Evolutionary conservation across 148 eudicot genomes (phyloP).

Genomic region (Persicaria tinctoria): DNA sequence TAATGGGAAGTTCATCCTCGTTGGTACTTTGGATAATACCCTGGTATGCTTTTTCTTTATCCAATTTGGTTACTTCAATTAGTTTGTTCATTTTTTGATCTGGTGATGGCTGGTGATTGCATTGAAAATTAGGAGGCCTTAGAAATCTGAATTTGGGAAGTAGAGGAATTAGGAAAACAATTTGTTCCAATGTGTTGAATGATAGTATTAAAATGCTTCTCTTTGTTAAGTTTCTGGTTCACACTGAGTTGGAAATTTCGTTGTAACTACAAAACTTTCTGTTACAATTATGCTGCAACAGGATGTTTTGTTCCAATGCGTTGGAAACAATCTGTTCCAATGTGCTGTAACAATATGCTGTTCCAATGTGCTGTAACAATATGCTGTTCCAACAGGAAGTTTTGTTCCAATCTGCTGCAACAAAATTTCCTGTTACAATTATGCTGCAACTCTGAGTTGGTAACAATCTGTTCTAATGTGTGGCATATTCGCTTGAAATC

Average conservation of each 20-base stretch:
- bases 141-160: neutral
- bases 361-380: no score
- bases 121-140: neutral
- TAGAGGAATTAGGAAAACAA: neutral
- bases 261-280: neutral
- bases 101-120: neutral
- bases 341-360: no score
- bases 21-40: conserved; percentile 85
- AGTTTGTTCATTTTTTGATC: neutral
- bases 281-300: neutral
- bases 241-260: neutral
- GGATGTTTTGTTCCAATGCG: neutral
- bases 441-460: no score
- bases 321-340: no score
- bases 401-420: no score
- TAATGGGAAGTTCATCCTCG: conserved; percentile 85
- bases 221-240: neutral
- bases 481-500: neutral
- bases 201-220: neutral
- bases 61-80: neutral
- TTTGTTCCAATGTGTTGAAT: neutral
- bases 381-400: no score
- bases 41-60: conserved; percentile 37
- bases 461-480: no score
- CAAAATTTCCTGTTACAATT: no score